phyloP scores from a whole-genome alignment of 805 yeast genomes.

The Yamadazyma olivae region DNA sequence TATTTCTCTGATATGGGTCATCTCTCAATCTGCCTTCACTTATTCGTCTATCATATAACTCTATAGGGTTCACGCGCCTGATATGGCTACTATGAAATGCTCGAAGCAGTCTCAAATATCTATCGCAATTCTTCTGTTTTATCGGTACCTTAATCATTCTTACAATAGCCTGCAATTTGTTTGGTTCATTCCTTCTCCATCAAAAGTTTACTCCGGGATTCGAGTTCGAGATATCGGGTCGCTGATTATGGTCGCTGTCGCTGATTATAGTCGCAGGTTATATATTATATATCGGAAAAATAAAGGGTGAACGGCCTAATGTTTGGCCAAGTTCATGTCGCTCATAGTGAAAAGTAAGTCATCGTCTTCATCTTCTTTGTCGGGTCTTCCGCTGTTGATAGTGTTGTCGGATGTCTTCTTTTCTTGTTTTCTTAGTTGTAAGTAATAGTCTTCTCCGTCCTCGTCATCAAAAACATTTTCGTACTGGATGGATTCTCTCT shows the following conservation, averaged over 20 bases:
- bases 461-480: conserved; percentile 45
- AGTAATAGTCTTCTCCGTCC: conserved; percentile 39
- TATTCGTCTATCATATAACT: conserved; percentile 49
- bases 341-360: conserved; percentile 71
- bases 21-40: conserved; percentile 53
- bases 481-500: conserved; percentile 26
- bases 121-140: background rate
- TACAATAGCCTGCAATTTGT: no score
- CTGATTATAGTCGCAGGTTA: no score
- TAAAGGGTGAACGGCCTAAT: no score
- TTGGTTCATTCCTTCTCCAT: no score
- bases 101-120: no score
- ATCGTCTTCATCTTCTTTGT: conserved; percentile 45
- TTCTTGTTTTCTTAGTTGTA: conserved; percentile 8
- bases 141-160: no score
- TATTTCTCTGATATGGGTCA: conserved; percentile 78
- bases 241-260: no score
- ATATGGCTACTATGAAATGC: background rate
- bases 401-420: background rate
- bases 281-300: no score
- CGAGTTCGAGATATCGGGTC: no score
- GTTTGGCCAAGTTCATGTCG: conserved; percentile 55
- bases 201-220: no score
- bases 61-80: conserved; percentile 20
- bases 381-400: background rate